Evolutionary conservation across 1,139 yeast genomes (phyloP).

Genomic region (Arxiozyma slooffiae): DNA sequence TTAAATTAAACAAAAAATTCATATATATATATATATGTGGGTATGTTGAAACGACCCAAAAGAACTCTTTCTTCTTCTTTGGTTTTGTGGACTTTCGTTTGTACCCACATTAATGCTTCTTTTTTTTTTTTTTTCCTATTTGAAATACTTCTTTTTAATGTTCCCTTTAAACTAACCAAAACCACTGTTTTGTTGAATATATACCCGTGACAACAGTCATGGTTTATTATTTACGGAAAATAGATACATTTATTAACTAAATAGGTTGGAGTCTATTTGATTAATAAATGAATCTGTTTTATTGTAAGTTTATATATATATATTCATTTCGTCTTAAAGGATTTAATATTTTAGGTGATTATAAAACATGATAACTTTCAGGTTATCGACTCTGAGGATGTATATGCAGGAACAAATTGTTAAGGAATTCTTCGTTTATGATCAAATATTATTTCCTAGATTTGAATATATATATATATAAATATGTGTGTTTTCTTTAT

Average conservation of each 20-base stretch:
- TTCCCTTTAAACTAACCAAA: too few species aligned
- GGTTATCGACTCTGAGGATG: conserved; percentile 29
- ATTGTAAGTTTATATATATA: background rate
- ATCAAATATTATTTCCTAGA: conserved; percentile 13
- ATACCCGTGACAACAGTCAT: too few species aligned
- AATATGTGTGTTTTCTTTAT: background rate
- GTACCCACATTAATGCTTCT: too few species aligned
- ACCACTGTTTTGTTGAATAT: too few species aligned
- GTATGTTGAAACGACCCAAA: too few species aligned
- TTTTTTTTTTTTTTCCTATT: too few species aligned
- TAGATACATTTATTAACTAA: conserved; percentile 15
- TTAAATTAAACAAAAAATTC: too few species aligned
- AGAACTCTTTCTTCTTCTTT: too few species aligned
- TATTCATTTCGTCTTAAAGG: background rate
- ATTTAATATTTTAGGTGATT: conserved; percentile 15
- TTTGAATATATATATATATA: background rate
- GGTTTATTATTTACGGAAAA: conserved; percentile 64
- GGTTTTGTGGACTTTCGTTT: too few species aligned
- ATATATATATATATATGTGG: too few species aligned
- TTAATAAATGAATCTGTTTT: background rate
- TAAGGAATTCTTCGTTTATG: conserved; percentile 35
- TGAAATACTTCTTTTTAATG: too few species aligned
- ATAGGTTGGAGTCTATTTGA: background rate
- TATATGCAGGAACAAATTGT: conserved; percentile 33
- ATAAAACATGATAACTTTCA: conserved; percentile 17